Conservation (phyloP, 495 filamentous ascomycete species). For the Zalerion maritima region DNA sequence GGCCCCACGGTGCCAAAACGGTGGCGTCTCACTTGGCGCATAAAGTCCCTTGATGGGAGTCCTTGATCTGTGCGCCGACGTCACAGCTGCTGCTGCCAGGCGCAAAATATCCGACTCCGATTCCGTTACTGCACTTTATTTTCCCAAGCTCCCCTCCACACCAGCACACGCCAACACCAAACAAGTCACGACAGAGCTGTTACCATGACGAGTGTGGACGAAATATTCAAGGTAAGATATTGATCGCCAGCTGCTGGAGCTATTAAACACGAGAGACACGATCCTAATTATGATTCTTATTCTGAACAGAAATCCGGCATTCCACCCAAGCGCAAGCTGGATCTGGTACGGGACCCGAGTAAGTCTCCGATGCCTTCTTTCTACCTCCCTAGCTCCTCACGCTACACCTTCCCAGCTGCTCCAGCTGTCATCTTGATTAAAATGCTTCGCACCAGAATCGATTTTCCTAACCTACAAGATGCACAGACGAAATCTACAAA, state of each 20-base stretch:
- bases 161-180: too few relatives aligned
- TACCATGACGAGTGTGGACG: conserved; percentile 63
- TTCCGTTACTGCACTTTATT: too few relatives aligned
- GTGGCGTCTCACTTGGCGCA: too few relatives aligned
- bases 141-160: too few relatives aligned
- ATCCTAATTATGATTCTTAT: conserved; percentile 9
- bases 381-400: too few relatives aligned
- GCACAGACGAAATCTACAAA: conserved; percentile 69
- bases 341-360: conserved; percentile 57
- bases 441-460: too few relatives aligned
- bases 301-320: conserved; percentile 42
- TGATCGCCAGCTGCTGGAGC: background rate
- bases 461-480: conserved; percentile 3
- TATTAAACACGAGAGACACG: conserved; percentile 2
- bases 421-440: conserved; percentile 1
- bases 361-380: conserved; percentile 24
- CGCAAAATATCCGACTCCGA: too few relatives aligned
- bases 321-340: conserved; percentile 61
- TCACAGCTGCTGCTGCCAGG: too few relatives aligned
- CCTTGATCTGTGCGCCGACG: too few relatives aligned
- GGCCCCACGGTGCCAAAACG: too few relatives aligned
- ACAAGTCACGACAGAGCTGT: conserved; percentile 1
- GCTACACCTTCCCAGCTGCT: background rate
- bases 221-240: conserved; percentile 61
- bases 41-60: too few relatives aligned